Conservation (phyloP, 805 yeast genomes). For the Candida caryicola region DNA sequence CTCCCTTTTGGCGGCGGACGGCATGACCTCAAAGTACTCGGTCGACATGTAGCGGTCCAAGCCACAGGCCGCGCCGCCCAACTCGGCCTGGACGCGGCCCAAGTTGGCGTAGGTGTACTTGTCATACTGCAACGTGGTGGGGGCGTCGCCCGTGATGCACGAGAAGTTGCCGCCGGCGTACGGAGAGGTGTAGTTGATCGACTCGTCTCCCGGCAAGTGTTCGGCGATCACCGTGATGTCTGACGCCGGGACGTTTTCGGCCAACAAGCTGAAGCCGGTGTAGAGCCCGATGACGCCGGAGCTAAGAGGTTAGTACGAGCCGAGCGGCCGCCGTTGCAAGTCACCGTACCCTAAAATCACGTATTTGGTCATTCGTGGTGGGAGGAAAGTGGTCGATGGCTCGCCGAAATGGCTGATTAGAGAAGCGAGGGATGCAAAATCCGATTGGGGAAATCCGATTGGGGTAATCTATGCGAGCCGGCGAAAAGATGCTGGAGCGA, state of each 20-base stretch:
- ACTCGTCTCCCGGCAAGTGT: conserved; percentile 74
- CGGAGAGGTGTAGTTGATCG: conserved; percentile 73
- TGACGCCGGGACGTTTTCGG: conserved; percentile 35
- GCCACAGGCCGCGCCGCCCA: conserved; percentile 56
- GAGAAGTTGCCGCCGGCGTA: conserved; percentile 56
- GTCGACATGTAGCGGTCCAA: conserved; percentile 53
- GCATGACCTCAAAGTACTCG: conserved; percentile 56
- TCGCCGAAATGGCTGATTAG: too few relatives aligned
- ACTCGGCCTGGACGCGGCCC: conserved; percentile 34
- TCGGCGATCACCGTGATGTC: conserved; percentile 61
- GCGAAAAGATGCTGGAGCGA: too few relatives aligned
- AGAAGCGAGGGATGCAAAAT: too few relatives aligned
- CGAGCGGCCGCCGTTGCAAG: too few relatives aligned
- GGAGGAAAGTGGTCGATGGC: conserved; percentile 49
- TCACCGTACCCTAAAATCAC: conserved; percentile 31
- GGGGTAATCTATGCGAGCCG: too few relatives aligned
- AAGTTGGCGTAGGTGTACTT: conserved; percentile 54
- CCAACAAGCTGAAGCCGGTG: conserved; percentile 51
- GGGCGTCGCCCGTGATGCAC: conserved; percentile 56
- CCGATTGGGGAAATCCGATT: too few relatives aligned
- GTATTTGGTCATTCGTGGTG: conserved; percentile 16
- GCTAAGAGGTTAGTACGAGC: conserved; percentile 21
- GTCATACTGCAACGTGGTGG: conserved; percentile 45
- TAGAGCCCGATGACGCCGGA: conserved; percentile 69
- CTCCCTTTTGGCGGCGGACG: conserved; percentile 44